These are phyloP conservation scores for Trametes villosa DNA, from an alignment of 768 basidiomycete species.

Conservation along the genomic window DNA sequence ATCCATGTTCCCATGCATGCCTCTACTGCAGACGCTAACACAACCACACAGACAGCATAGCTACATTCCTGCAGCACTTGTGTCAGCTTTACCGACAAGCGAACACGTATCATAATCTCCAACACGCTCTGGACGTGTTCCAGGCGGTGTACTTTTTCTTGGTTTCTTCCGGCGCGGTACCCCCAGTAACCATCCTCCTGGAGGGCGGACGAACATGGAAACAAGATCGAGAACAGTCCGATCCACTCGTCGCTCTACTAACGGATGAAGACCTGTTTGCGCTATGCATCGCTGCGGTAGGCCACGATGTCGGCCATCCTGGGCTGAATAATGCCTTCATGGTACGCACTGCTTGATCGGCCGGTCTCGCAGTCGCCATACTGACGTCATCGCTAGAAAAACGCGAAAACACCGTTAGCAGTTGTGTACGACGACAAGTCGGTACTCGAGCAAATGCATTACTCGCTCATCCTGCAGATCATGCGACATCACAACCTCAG, in stretches of 20 bases:
- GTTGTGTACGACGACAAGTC: slow-evolving; percentile 88
- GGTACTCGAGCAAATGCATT: slow-evolving; percentile 92
- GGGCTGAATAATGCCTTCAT: slow-evolving; percentile 94
- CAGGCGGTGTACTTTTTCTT: slow-evolving; percentile 92
- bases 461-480: slow-evolving; percentile 74
- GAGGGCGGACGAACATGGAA: slow-evolving; percentile 41
- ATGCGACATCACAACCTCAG: slow-evolving; percentile 82
- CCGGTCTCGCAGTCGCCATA: not conserved
- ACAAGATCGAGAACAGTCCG: slow-evolving; percentile 39
- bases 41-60: slow-evolving; percentile 62
- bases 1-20: no score
- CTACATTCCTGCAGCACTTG: slow-evolving; percentile 83
- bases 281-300: slow-evolving; percentile 89
- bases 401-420: slow-evolving; percentile 88
- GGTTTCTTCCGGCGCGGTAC: slow-evolving; percentile 76
- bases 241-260: slow-evolving; percentile 40
- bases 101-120: slow-evolving; percentile 98
- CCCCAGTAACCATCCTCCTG: slow-evolving; percentile 70
- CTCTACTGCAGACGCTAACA: not conserved
- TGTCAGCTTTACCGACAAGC: slow-evolving; percentile 87
- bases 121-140: slow-evolving; percentile 94
- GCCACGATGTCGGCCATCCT: slow-evolving; percentile 97
- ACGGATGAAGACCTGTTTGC: slow-evolving; percentile 79
- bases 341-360: slow-evolving; percentile 46
- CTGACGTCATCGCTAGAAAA: slow-evolving; percentile 62